Conservation (phyloP, 2,329 filamentous ascomycete species). For the Fusarium albosuccineum region DNA sequence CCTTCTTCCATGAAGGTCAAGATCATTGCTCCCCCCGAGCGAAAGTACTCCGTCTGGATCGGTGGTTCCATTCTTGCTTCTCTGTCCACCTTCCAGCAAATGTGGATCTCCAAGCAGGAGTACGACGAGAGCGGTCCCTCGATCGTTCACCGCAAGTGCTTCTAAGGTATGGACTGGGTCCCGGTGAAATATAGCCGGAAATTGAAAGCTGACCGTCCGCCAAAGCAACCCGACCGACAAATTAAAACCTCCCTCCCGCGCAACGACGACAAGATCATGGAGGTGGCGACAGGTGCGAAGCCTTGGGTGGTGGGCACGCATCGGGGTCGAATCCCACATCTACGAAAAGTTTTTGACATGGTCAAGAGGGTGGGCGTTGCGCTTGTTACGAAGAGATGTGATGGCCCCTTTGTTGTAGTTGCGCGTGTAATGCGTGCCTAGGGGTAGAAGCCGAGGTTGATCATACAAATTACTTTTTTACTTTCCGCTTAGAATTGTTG, state of each 20-base stretch:
- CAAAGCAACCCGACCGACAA: constrained; percentile 49
- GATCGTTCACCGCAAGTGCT: constrained; percentile 99
- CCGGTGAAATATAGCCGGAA: neutral
- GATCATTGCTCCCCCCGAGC: constrained; percentile 99
- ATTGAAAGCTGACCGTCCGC: constrained; percentile 40
- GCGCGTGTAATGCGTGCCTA: constrained; percentile 63
- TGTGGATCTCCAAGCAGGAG: constrained; percentile 99
- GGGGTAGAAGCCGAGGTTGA: constrained; percentile 68
- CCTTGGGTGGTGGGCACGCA: constrained; percentile 61
- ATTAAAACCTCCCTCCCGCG: constrained; percentile 51
- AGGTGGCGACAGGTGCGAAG: constrained; percentile 60
- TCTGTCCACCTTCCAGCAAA: constrained; percentile 99
- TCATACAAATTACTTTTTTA: constrained; percentile 67
- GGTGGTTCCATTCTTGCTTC: constrained; percentile 99
- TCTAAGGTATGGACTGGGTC: constrained; percentile 78
- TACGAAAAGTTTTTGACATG: constrained; percentile 70
- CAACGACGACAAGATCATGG: constrained; percentile 58
- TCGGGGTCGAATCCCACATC: constrained; percentile 66
- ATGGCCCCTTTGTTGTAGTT: constrained; percentile 64
- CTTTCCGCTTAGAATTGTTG: constrained; percentile 54
- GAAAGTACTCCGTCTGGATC: constrained; percentile 99
- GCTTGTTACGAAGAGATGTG: constrained; percentile 62
- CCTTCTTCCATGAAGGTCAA: constrained; percentile 99
- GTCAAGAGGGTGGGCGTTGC: constrained; percentile 65
- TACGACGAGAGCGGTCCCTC: constrained; percentile 99